Conservation (phyloP, 495 filamentous ascomycete species). For the Aspergillus incahuasiensis region DNA sequence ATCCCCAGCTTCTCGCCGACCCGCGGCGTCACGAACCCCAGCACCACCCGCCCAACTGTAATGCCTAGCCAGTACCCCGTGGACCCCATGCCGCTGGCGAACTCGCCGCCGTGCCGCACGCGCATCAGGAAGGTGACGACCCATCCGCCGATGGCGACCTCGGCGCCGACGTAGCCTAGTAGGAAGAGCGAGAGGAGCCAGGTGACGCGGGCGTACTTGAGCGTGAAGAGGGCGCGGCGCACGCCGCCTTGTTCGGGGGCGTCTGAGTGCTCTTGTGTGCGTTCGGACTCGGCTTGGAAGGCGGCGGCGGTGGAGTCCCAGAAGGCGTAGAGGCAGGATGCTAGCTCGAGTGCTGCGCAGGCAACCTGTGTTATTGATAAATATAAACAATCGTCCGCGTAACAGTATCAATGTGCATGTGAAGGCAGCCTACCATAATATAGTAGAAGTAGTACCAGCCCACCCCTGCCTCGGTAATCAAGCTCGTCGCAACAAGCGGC, state of each 20-base stretch:
- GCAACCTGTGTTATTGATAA: too few relatives aligned
- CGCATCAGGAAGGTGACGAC: constrained; percentile 62
- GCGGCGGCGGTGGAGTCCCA: constrained; percentile 4
- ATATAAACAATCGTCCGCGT: too few relatives aligned
- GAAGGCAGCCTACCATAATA: constrained; percentile 48
- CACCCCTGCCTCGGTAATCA: constrained; percentile 46
- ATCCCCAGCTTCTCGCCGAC: constrained; percentile 59
- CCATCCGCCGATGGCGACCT: constrained; percentile 77
- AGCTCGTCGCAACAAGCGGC: constrained; percentile 53
- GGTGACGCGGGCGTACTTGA: constrained; percentile 49
- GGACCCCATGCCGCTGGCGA: constrained; percentile 57
- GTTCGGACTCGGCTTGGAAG: constrained; percentile 41
- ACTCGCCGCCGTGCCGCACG: constrained; percentile 49
- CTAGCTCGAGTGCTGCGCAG: constrained; percentile 8
- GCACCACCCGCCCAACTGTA: constrained; percentile 53
- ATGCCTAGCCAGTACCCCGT: constrained; percentile 67
- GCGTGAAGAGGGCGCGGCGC: constrained; percentile 50
- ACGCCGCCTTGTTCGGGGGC: constrained; percentile 44
- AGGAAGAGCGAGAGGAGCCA: constrained; percentile 77
- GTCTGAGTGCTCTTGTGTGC: constrained; percentile 12
- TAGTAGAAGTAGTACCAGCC: constrained; percentile 61
- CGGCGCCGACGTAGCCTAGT: constrained; percentile 76
- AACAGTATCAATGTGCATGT: too few relatives aligned
- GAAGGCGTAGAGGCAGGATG: constrained; percentile 7
- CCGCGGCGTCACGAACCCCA: constrained; percentile 60